Evolutionary conservation across 106 monocot genomes (phyloP), one percentile per base, ranked within the genome.

Genomic region (Dendrobium chrysotoxum): DNA sequence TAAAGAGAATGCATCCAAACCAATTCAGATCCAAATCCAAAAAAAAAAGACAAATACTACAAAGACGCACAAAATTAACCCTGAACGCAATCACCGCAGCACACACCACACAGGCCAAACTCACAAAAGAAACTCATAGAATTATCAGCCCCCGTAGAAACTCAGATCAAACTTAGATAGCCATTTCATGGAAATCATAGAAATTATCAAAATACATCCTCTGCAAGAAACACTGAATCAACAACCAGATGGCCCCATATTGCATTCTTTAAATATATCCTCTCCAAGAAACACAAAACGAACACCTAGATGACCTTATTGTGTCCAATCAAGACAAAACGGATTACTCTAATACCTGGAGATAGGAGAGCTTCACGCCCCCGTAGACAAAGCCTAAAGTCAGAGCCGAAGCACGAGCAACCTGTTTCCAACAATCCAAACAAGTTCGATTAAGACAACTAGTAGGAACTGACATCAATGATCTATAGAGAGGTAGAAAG

Each of bases 351-450:
- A 28, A 42, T 88, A 91, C 90, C 83, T 82, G 80, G 41, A 91
- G 90, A 77, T 86, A 88, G 53, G 86, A 88, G 23, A 91, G 84
- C 88, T 91, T 91, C 9, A 91, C 41, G 84, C 82, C 82, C 11
- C 90, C 90, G 28, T 91, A 91, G 39, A 88, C 86, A 38, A 88
- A 21, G 0, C 90, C 90, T 11, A 84, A 41, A 31, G 88, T 82
- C 31, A 91, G 78, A 40, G 81, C 88, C 66, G 90, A 88, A 68
- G 84, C 83, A 42, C 88, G 90, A 72, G 90, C 90, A 18, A 91
- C 90, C 90, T 91, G 39, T 40, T 31, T 87, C 90, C 83, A 38
- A 38, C n/a, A 8, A 21, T 40, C 10, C 47, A 9, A 45, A 11
- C 26, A 41, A 57, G 9, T 40, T 42, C 74, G 15, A 28, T 8